Evolutionary conservation across 768 basidiomycete species (phyloP), one percentile per base, ranked within the genome.

Genomic region (Suillus luteus): DNA sequence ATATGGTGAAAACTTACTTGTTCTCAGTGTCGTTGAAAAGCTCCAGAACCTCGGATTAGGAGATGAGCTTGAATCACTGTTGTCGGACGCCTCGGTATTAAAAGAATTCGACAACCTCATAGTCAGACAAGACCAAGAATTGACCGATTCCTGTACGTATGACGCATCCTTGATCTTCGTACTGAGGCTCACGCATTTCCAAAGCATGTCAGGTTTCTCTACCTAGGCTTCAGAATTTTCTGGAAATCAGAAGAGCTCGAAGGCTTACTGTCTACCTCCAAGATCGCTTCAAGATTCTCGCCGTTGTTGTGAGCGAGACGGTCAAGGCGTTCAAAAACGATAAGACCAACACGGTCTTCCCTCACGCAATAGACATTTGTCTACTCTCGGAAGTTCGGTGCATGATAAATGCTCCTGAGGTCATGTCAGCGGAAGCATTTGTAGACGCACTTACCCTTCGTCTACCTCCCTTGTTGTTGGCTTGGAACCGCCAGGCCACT

Each of bases 101-200:
- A 19, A 12, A 33, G 31, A 33, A 54, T 54, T 54, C 10, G 52
- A 54, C 19, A 54, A n/a, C 19, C 52, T 54, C 19, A 10, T 54
- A 19, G 31, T 54, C 52, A 54, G 52, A n/a, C 31, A 54, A 54
- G 52, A 54, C 52, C 31, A 33, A 19, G 52, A 54, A 10, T 33
- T 33, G 52, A 33, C 27, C 12, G 52, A 54, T 54, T 54, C 17
- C 33, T 54, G 52, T 54, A n/a, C 51, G 51, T 54, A 17, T 12
- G 19, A 54, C 17, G 11, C 2, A 33, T 5, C 17, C 31, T 33
- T 11, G 5, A 19, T 33, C 17, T 54, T 17, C 12, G 19, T 33
- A n/a, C 8, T 15, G 9, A 31, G 8, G 8, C 51, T 52, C 17
- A 31, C 27, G 6, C 41, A 19, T 52, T 15, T 51, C 9, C 51